A percentile compares a stretch with the other conserved stretches of the same genome.
phyloP scores from a whole-genome alignment of 169 alveolate species.

The Plasmodium billcollinsi region DNA sequence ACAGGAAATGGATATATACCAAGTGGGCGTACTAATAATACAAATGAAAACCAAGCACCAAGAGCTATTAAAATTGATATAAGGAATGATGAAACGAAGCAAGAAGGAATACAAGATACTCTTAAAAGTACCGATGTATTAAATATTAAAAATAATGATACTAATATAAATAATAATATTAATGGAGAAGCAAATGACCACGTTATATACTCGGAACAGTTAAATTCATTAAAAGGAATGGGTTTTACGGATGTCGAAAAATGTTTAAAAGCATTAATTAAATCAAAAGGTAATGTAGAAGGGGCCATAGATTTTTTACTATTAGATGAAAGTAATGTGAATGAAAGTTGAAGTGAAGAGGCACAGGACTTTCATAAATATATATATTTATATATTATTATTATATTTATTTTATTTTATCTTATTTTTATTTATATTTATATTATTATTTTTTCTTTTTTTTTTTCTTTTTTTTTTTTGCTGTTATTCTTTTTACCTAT shows the following conservation, averaged over 20 bases:
- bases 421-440: too few relatives aligned
- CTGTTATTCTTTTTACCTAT: too few relatives aligned
- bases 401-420: too few relatives aligned
- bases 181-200: conserved; percentile 9
- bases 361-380: not conserved
- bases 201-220: conserved; percentile 75
- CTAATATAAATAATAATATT: conserved; percentile 17
- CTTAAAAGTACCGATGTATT: not conserved
- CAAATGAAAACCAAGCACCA: too few relatives aligned
- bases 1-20: not conserved
- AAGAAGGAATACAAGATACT: not conserved
- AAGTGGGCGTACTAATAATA: not conserved
- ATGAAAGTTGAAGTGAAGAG: conserved; percentile 19
- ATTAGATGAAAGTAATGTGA: conserved; percentile 78
- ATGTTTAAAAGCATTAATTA: conserved; percentile 86
- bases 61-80: not conserved
- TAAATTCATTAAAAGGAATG: conserved; percentile 85
- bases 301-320: conserved; percentile 85
- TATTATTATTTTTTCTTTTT: too few relatives aligned
- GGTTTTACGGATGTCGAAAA: conserved; percentile 87
- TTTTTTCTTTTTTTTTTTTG: too few relatives aligned
- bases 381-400: too few relatives aligned
- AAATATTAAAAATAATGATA: conserved; percentile 1
- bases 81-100: not conserved
- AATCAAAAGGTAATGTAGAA: conserved; percentile 88